A percentile compares a stretch with the other conserved stretches of the same genome.
Evolutionary conservation across 1,139 yeast species (phyloP).

Genomic region (Fermentozyma sake): DNA sequence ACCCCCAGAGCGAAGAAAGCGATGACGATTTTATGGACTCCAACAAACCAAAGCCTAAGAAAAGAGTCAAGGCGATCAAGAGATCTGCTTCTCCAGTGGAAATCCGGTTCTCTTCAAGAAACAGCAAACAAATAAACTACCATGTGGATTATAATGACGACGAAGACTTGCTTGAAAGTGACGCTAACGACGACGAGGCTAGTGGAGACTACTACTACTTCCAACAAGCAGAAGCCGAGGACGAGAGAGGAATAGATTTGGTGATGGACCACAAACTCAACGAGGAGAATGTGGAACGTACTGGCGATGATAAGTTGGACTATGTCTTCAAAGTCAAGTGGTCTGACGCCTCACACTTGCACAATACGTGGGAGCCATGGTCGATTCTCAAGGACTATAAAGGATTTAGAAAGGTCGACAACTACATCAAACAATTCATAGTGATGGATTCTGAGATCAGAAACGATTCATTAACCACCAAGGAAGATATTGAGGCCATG

Average conservation of each 20-base stretch:
- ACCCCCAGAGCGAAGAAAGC: slow-evolving; percentile 28
- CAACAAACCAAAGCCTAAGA: slow-evolving; percentile 13
- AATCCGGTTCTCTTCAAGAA: slow-evolving; percentile 74
- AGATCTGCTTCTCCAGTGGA: slow-evolving; percentile 27
- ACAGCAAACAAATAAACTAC: slow-evolving; percentile 65
- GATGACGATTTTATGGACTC: slow-evolving; percentile 25
- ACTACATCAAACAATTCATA: slow-evolving; percentile 78
- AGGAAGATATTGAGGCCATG: slow-evolving; percentile 90
- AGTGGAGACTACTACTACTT: slow-evolving; percentile 38
- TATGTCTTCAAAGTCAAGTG: slow-evolving; percentile 76
- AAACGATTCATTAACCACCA: slow-evolving; percentile 72
- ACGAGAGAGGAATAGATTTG: slow-evolving; percentile 44
- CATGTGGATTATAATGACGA: slow-evolving; percentile 70
- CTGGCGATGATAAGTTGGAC: slow-evolving; percentile 55
- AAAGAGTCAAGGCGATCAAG: slow-evolving; percentile 7
- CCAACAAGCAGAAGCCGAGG: slow-evolving; percentile 30
- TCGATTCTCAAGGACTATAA: slow-evolving; percentile 49
- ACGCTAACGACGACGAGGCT: slow-evolving; percentile 33
- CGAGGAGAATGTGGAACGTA: slow-evolving; percentile 32
- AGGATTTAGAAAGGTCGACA: slow-evolving; percentile 85
- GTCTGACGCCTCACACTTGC: slow-evolving; percentile 85
- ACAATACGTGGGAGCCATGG: slow-evolving; percentile 91
- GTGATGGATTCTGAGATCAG: slow-evolving; percentile 71
- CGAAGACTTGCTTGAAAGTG: slow-evolving; percentile 55
- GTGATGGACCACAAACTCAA: slow-evolving; percentile 51